Base-by-base conservation (phyloP, 768 basidiomycete species). In the Leucocoprinus sp. region DNA sequence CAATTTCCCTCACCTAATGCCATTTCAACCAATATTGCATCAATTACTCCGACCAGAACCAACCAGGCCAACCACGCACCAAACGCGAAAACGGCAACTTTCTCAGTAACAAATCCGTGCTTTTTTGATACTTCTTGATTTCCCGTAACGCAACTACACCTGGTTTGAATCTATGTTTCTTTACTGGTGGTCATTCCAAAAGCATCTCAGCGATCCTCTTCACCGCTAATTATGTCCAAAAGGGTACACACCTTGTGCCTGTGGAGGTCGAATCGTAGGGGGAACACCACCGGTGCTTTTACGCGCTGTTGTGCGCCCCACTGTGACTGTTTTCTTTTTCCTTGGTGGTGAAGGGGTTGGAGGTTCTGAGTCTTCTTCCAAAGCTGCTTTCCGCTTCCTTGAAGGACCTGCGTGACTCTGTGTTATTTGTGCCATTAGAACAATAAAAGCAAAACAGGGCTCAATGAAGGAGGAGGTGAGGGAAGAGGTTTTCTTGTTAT, bases 71-170 rank as follows among this genome's bases (percentile, higher is more conserved):
- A 29, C 6, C 11, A 76, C 86, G 58, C 55, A 96, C 93, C 56
- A 96, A 70, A 55, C 93, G 87, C 37, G 90, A 86, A 60, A 97
- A 97, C 0, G 93, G 93, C 34, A 96, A 74, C 61, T 86, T 95
- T 52, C 78, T 76, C 47, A 97, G 67, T 50, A 97, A 69, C 34
- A 96, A 69, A 58, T 93, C 92, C 5, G 93, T 96, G 55, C 82
- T 85, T 61, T 88, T 90, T 62, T 97, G 93, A 63, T 96, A 97
- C 60, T 85, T 89, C 55, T 93, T 76, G 42, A 97, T 95, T 67
- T 97, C 93, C 35, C 85, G 78, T 51, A 97, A 67, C 26, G 93
- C 93, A 48, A 87, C 79, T 2, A 90, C 93, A 7, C 93, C 93
- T 0, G 93, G 93, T 50, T 90, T 76, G 65, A 76, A 97, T n/a